Base-by-base conservation (phyloP, 768 basidiomycete genomes). In the Russula emetica region DNA sequence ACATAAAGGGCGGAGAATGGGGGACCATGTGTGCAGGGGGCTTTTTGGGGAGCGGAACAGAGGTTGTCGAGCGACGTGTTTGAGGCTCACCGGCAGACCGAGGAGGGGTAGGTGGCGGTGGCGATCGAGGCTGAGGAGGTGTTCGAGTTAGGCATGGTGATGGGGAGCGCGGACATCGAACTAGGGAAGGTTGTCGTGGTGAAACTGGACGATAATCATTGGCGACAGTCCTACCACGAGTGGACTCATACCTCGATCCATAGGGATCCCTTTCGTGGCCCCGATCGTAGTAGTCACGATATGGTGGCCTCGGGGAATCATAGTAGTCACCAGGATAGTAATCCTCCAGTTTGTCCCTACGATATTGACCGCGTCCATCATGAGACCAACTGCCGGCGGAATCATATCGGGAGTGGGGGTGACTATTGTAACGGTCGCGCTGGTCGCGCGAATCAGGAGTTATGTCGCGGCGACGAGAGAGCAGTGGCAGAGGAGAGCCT, bases 41-140 rank as follows among this genome's bases (percentile, higher is more conserved):
- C 28, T 49, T 60, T 50, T 64, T 63, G 13, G 54, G 55, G 30
- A 59, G 58, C 18, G n/a, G 30, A 22, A 60, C 56, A 11, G 78
- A 78, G 0, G 80, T 73, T 7, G 70, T 71, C 14, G 68, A 69
- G 40, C 76, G 72, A 63, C 74, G 76, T 52, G 60, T 20, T 64
- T 61, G 53, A 53, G 58, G n/a, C 5, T 38, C 32, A 36, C 36
- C 5, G 36, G 36, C 13, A 34, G 70, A 71, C 16, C 62, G 66
- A 30, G 70, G 71, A 13, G 71, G 70, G 49, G 66, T 60, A 24
- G 67, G 63, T 30, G 72, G 71, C 14, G 71, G 66, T 3, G 64
- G 67, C 5, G 65, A 66, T 32, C 55, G 72, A 51, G 71, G 67
- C 24, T 65, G 63, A 34, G 66, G 58, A 36, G 64, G 62, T 10